Conservation (phyloP, 2,329 filamentous ascomycete species). For the Phyllosticta citrichinensis region DNA sequence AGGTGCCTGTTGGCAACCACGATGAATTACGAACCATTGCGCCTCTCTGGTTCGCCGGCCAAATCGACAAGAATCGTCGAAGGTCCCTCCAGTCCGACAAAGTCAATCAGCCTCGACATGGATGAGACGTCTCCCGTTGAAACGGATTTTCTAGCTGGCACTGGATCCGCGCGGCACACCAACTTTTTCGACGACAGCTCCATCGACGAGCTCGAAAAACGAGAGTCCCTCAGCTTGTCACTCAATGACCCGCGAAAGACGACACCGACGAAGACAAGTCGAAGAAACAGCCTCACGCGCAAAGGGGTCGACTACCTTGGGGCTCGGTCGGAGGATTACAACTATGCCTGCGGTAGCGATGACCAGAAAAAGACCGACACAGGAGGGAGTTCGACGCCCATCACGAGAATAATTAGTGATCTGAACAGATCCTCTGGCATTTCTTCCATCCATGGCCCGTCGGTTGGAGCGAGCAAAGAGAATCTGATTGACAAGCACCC, state of each 20-base stretch:
- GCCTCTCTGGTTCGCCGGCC: constrained; percentile 11
- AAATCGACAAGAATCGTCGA: constrained; percentile 22
- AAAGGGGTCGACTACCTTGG: background rate
- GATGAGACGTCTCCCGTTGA: constrained; percentile 12
- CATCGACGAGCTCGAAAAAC: constrained; percentile 7
- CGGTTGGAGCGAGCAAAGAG: background rate
- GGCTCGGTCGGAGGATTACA: constrained; percentile 2
- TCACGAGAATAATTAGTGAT: background rate
- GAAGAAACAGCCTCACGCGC: background rate
- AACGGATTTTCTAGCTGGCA: background rate
- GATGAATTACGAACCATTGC: constrained; percentile 6
- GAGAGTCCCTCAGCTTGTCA: background rate
- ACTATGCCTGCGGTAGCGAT: background rate
- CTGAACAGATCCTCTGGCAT: background rate
- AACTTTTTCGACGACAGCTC: constrained; percentile 27
- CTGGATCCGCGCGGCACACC: constrained; percentile 19
- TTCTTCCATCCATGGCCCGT: background rate
- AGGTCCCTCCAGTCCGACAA: constrained; percentile 21
- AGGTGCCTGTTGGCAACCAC: background rate
- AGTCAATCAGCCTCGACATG: constrained; percentile 25
- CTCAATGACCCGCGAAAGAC: background rate
- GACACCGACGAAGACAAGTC: background rate
- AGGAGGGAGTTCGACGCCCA: background rate
- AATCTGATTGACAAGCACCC: background rate
- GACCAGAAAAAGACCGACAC: background rate